Base-by-base conservation (phyloP, 1,139 yeast species). In the Saccharomyces uvarum region DNA sequence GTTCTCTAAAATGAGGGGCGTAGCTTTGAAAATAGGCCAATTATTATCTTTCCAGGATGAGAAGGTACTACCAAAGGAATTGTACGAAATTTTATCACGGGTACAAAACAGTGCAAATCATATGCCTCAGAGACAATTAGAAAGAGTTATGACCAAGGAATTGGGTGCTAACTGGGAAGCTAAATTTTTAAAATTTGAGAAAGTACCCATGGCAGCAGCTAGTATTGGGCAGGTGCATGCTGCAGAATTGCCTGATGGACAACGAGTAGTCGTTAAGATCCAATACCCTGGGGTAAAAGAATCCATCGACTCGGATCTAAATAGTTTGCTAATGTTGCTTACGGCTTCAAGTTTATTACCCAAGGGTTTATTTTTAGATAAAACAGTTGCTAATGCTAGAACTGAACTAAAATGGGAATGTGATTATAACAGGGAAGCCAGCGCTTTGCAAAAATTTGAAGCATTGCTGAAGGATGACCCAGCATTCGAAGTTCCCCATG, bases 261-360 rank as follows among this genome's bases (percentile, higher is more conserved):
- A 81, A 59, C 81, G 82, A 32, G 97, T 91, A 29, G 99, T 95
- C n/a, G 96, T 93, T 13, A 93, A 93, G 68, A 90, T 93, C 3
- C 99, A 93, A 70, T 93, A 93, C 65, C 99, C 99, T 0, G 99
- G 99, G n/a, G 98, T 93, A 11, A 95, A 87, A 24, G 83, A 86
- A 60, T 85, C 95, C 11, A 95, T 93, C 63, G 98, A 93, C 69
- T 87, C 96, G 2, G 99, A 93, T 71, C 78, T 93, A 69, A 93
- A 88, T 70, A 91, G 90, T 63, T 74, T 93, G 57, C 73, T 89
- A 58, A 76, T 91, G 77, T 75, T 93, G 33, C 75, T 93, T 64
- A 86, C 95, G 4, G 97, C 98, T 1, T 86, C 96, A 6, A 77
- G 91, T 28, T 74, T 93, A 57, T 76, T 93, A 53, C 99, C 99